Base-by-base conservation (phyloP, 1,139 yeast genomes). In the Saccharomyces hybrid region DNA sequence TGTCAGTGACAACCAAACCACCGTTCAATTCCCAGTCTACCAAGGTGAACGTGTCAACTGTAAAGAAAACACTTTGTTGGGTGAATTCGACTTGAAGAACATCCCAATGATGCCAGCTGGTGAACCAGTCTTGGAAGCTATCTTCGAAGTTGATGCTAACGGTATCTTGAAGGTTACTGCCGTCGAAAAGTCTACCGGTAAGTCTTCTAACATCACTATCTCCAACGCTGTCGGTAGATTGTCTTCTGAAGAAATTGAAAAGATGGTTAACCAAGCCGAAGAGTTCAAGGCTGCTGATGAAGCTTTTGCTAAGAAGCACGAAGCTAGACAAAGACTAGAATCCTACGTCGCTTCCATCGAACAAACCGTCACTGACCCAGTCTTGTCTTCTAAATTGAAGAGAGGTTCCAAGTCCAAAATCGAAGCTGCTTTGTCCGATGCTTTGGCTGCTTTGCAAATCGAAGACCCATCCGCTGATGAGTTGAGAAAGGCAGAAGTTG, bases 21-120 rank as follows among this genome's bases (percentile, higher is more conserved):
- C 96, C 70, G 99, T 93, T 69, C 96, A 89, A 78, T 91, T 93
- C 96, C 99, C 97, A 78, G 98, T 93, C 64, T 93, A 91, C 91
- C 98, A 93, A 81, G 99, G 99, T 86, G 99, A 93, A 83, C 96
- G 99, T 84, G 96, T 90, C 74, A 93, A 91, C 96, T 91, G 98
- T 84, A 76, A 89, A 69, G 98, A 93, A 82, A 93, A 93, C 95
- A 90, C 97, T 74, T 85, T 91, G 75, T 88, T 93, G 76, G 99
- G 99, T 84, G 97, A 93, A 82, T 93, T 93, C 79, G 98, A 93
- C 85, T 88, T 93, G 77, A 89, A 88, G 83, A 93, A 93, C 80
- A 89, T 93, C 71, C 99, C 99, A 76, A 98, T 98, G 77, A 84
- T 93, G 91, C 88, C 86, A 77, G 97, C 96, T 78, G 98, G 98